Percentiles rank a stretch among this genome's conserved stretches.
Evolutionary conservation across 169 alveolate genomes (phyloP).

Genomic region (Plasmodium reichenowi): DNA sequence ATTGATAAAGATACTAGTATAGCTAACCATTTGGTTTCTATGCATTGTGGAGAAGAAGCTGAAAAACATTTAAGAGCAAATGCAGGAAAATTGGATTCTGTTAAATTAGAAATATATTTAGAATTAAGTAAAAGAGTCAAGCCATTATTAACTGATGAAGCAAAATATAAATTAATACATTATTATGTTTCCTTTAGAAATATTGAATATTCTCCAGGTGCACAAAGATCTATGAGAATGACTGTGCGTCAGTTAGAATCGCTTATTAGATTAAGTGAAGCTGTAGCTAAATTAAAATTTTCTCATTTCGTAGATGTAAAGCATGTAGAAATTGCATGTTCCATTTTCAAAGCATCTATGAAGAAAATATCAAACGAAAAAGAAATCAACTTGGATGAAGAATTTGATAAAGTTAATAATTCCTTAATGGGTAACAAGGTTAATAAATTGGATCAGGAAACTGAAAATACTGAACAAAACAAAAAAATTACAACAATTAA

Average conservation of each 20-base stretch:
- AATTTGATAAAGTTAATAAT: conserved; percentile 32
- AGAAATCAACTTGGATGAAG: conserved; percentile 77
- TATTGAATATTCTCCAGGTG: conserved; percentile 90
- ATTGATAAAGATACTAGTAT: conserved; percentile 91
- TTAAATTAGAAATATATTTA: conserved; percentile 92
- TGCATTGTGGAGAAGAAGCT: conserved; percentile 74
- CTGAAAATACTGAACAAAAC: conserved; percentile 22
- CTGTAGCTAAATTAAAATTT: conserved; percentile 95
- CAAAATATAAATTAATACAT: conserved; percentile 92
- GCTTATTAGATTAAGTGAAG: conserved; percentile 95
- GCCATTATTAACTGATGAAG: conserved; percentile 94
- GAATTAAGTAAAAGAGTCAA: conserved; percentile 93
- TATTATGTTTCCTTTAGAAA: conserved; percentile 93
- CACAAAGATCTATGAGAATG: conserved; percentile 92
- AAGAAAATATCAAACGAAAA: conserved; percentile 83
- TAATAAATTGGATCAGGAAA: conserved; percentile 16
- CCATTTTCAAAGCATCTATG: conserved; percentile 91
- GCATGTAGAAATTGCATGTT: conserved; percentile 95
- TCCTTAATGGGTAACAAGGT: conserved; percentile 13
- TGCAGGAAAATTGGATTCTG: conserved; percentile 84
- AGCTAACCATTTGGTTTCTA: conserved; percentile 84
- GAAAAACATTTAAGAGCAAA: conserved; percentile 61
- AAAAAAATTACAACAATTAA: conserved; percentile 69
- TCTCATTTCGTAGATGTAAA: conserved; percentile 90
- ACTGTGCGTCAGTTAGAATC: conserved; percentile 98